Conservation (phyloP, 2,329 filamentous ascomycete species). For the Paraconiothyrium sp. region DNA sequence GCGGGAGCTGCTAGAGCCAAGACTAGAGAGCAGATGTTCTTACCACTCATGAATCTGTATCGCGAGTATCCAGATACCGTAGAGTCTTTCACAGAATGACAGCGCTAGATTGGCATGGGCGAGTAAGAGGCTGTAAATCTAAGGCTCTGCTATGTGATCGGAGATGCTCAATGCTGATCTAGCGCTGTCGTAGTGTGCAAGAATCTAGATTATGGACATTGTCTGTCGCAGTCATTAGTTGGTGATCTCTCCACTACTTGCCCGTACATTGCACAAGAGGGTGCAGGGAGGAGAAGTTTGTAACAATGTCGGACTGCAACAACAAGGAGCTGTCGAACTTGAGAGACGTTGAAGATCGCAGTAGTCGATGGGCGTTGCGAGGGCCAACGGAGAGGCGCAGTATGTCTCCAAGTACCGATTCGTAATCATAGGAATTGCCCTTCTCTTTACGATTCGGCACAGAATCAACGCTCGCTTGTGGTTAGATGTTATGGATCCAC, state of each 20-base stretch:
- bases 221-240: constrained; percentile 20
- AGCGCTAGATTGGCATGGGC: too few species aligned
- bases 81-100: too few species aligned
- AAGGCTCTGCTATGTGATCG: too few species aligned
- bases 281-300: not conserved
- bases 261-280: not conserved
- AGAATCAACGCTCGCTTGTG: constrained; percentile 6
- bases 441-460: constrained; percentile 12
- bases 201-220: constrained; percentile 23
- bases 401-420: not conserved
- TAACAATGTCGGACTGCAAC: not conserved
- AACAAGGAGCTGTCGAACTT: not conserved
- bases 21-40: constrained; percentile 53
- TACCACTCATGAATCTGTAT: constrained; percentile 59
- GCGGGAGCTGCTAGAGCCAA: constrained; percentile 37
- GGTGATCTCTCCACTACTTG: not conserved
- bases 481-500: constrained; percentile 2
- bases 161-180: too few species aligned
- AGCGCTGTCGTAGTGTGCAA: too few species aligned
- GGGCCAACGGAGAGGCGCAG: constrained; percentile 11
- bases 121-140: too few species aligned
- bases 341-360: not conserved
- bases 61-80: constrained; percentile 36
- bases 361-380: not conserved
- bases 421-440: not conserved